Evolutionary conservation across 2,329 filamentous ascomycete genomes (phyloP).

Genomic region (Curvularia verruculosa): DNA sequence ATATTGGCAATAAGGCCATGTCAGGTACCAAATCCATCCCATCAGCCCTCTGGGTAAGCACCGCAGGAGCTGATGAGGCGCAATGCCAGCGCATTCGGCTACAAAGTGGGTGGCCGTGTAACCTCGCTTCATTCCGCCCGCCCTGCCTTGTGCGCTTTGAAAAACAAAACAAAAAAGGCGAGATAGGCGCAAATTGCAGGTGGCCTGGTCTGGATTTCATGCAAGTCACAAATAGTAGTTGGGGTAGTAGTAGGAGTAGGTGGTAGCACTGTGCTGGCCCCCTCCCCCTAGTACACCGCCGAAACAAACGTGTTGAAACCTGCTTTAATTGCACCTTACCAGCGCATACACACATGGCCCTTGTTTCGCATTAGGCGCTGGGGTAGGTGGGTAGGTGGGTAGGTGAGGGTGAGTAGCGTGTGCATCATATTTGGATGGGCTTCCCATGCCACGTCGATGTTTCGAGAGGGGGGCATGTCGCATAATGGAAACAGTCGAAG

Average conservation of each 20-base stretch:
- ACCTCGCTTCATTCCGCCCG: constrained; percentile 12
- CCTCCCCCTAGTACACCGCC: neutral
- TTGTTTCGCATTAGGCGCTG: neutral
- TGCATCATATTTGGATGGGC: constrained; percentile 8
- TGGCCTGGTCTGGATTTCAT: constrained; percentile 8
- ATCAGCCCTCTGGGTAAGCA: neutral
- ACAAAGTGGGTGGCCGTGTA: neutral
- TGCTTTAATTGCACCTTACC: neutral
- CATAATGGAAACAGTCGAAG: neutral
- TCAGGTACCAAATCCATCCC: neutral
- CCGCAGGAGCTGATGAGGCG: constrained; percentile 8
- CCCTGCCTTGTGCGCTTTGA: constrained; percentile 7
- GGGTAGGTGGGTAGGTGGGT: too few species aligned
- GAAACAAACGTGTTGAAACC: constrained; percentile 4
- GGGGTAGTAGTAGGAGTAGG: constrained; percentile 17
- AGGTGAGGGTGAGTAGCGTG: neutral
- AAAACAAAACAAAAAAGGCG: too few species aligned
- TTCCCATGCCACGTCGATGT: constrained; percentile 14
- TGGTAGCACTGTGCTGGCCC: constrained; percentile 2
- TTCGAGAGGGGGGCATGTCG: constrained; percentile 18
- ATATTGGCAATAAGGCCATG: constrained; percentile 2
- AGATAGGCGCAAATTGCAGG: constrained; percentile 11
- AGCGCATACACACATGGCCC: neutral
- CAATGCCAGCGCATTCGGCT: constrained; percentile 21
- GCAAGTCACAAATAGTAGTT: constrained; percentile 6